Conservation (phyloP, 2,329 filamentous ascomycete species). For the Diplodia scrobiculata region DNA sequence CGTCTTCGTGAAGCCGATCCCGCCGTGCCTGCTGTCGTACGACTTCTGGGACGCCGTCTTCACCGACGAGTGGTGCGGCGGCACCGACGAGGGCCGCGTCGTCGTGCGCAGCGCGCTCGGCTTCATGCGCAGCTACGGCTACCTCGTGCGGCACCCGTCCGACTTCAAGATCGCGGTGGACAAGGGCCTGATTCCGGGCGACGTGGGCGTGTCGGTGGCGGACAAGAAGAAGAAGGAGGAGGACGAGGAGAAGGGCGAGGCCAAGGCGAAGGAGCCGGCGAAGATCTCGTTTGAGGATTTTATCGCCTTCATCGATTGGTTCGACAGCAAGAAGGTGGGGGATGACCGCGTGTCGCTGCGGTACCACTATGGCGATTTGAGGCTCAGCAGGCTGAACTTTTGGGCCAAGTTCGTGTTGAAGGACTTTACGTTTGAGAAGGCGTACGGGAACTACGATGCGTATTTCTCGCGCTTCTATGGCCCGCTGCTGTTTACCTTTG, state of each 20-base stretch:
- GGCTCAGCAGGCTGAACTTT: conserved; percentile 30
- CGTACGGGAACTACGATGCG: conserved; percentile 21
- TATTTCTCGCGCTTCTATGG: conserved; percentile 26
- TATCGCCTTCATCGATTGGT: conserved; percentile 19
- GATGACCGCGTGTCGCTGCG: conserved; percentile 27
- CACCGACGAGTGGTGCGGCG: conserved; percentile 29
- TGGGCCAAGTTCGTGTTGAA: conserved; percentile 27
- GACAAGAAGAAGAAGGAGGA: not conserved
- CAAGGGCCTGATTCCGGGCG: conserved; percentile 5
- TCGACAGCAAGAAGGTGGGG: not conserved
- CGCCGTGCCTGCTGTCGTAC: conserved; percentile 32
- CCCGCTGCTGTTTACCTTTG: conserved; percentile 13
- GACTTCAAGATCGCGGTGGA: conserved; percentile 33
- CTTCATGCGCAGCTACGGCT: conserved; percentile 33
- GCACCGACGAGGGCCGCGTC: conserved; percentile 15
- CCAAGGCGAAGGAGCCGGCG: not conserved
- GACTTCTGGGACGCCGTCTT: conserved; percentile 35
- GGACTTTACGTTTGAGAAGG: conserved; percentile 17
- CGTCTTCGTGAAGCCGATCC: conserved; percentile 34
- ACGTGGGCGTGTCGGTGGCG: not conserved
- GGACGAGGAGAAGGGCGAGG: not conserved
- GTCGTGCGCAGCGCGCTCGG: conserved; percentile 31
- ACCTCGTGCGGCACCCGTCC: conserved; percentile 32
- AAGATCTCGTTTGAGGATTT: conserved; percentile 10
- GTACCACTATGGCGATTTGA: conserved; percentile 31